A percentile compares a stretch with the other conserved stretches of the same genome.
Evolutionary conservation across 2,329 filamentous ascomycete species (phyloP).

Genomic region (Penicillium sp.): DNA sequence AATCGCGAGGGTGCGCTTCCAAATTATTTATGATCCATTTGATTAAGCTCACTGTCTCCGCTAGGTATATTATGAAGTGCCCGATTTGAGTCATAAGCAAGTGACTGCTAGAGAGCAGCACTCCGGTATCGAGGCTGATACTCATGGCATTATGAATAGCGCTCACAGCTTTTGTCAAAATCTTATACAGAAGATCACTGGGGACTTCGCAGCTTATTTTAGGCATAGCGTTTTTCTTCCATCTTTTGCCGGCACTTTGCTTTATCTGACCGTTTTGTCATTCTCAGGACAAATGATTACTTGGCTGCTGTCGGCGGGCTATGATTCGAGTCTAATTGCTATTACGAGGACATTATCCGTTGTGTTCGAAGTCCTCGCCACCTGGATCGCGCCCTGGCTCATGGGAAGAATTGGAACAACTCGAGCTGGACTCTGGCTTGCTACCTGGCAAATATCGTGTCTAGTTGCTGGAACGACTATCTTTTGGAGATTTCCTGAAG

Average conservation of each 20-base stretch:
- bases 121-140: too few species aligned
- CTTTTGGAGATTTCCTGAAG: slow-evolving; percentile 8
- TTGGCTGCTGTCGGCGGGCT: slow-evolving; percentile 53
- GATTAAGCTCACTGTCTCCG: too few species aligned
- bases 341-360: slow-evolving; percentile 49
- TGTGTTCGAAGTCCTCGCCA: slow-evolving; percentile 54
- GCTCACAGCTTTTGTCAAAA: too few species aligned
- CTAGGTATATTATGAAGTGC: not conserved
- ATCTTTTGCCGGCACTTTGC: slow-evolving; percentile 51
- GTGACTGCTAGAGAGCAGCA: not conserved
- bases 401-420: slow-evolving; percentile 57
- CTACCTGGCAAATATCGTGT: slow-evolving; percentile 65
- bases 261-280: slow-evolving; percentile 57
- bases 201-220: not conserved
- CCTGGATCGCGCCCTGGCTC: slow-evolving; percentile 52
- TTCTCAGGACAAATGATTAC: slow-evolving; percentile 58
- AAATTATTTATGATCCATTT: too few species aligned
- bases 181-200: too few species aligned
- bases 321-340: slow-evolving; percentile 48
- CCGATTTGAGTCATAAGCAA: not conserved
- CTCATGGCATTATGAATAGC: not conserved
- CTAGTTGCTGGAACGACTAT: slow-evolving; percentile 49
- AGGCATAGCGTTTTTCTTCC: slow-evolving; percentile 40
- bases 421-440: slow-evolving; percentile 68
- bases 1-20: slow-evolving; percentile 28